Evolutionary conservation across 2,329 filamentous ascomycete genomes (phyloP).

Genomic region (Pseudocercospora cruenta): DNA sequence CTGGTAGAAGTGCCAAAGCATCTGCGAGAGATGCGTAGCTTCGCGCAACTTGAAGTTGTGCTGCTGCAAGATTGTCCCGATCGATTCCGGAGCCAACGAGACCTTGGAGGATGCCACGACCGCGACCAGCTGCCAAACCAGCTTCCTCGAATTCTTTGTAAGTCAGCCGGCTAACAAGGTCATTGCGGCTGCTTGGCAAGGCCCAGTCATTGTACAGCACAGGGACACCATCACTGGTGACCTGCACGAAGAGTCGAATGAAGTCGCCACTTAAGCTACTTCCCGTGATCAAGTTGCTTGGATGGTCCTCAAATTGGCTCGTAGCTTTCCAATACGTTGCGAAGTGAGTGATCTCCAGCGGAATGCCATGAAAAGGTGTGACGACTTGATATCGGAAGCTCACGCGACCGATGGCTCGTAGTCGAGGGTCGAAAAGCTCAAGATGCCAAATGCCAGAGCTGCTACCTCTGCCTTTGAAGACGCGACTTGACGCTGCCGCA

Average conservation of each 20-base stretch:
- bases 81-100: conserved; percentile 36
- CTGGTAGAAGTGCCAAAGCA: conserved; percentile 73
- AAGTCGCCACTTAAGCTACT: conserved; percentile 97
- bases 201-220: conserved; percentile 88
- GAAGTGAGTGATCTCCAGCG: conserved; percentile 95
- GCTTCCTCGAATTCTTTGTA: conserved; percentile 69
- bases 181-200: conserved; percentile 56
- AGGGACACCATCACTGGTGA: conserved; percentile 84
- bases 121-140: conserved; percentile 36
- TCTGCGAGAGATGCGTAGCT: conserved; percentile 81
- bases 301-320: conserved; percentile 83
- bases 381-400: conserved; percentile 95
- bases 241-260: conserved; percentile 85
- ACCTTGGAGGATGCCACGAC: conserved; percentile 33
- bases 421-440: conserved; percentile 87
- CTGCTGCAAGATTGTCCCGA: conserved; percentile 58
- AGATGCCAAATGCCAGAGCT: conserved; percentile 81
- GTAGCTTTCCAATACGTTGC: conserved; percentile 99
- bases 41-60: conserved; percentile 70
- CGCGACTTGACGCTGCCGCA: conserved; percentile 84
- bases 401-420: conserved; percentile 90
- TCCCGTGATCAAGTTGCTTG: conserved; percentile 86
- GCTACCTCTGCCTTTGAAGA: conserved; percentile 75
- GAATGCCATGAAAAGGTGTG: conserved; percentile 89
- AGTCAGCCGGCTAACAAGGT: conserved; percentile 79